phyloP scores from a whole-genome alignment of 371 early-diverging fungal species.

The Mortierella sp. region DNA sequence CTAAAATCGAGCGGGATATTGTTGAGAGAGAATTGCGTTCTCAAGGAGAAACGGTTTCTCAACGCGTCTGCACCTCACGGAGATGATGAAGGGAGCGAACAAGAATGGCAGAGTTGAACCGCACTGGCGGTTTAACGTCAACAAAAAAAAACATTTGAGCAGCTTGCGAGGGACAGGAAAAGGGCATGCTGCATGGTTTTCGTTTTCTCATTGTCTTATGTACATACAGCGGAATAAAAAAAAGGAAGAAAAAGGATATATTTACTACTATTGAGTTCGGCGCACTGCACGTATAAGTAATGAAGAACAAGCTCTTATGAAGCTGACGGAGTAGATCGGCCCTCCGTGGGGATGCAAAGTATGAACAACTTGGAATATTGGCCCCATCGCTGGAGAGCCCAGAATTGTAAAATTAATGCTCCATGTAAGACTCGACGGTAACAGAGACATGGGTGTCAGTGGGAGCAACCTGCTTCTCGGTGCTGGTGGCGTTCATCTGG shows the following conservation, averaged over 20 bases:
- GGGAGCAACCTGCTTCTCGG: constrained; percentile 37
- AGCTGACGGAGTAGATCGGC: not conserved
- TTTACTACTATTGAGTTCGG: not conserved
- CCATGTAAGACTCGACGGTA: constrained; percentile 47
- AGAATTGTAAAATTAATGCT: constrained; percentile 9
- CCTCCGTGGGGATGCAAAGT: not conserved
- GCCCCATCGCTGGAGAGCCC: not conserved
- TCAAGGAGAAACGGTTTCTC: not conserved
- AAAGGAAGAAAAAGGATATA: not conserved
- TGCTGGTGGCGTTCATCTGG: constrained; percentile 20
- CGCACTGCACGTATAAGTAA: not conserved
- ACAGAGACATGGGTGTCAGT: constrained; percentile 48
- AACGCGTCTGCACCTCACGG: not conserved
- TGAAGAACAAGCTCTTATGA: not conserved
- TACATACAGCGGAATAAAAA: not conserved
- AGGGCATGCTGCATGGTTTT: not conserved
- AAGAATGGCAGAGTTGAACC: not conserved
- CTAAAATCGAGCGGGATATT: not conserved
- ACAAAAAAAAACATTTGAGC: not conserved
- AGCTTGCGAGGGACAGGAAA: not conserved
- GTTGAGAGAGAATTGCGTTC: not conserved
- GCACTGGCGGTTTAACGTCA: not conserved
- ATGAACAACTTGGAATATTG: not conserved
- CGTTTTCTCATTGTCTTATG: constrained; percentile 13
- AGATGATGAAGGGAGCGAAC: constrained; percentile 8